Base-by-base conservation (phyloP, 768 basidiomycete genomes). In the Trametes cingulata region DNA sequence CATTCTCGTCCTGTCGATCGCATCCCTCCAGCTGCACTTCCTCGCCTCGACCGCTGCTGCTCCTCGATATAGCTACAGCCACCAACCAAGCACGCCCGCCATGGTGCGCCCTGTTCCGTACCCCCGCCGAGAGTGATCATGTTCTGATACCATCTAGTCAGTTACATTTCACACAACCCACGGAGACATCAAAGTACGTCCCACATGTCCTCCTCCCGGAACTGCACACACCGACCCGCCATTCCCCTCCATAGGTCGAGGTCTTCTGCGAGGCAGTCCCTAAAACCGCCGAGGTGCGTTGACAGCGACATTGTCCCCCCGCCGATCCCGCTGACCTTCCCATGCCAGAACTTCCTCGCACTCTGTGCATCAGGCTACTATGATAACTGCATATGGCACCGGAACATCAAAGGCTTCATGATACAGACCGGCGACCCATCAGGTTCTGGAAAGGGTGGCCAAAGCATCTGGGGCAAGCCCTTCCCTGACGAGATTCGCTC, bases 321-420 rank as follows among this genome's bases (percentile, higher is more conserved):
- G n/a, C 25, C 42, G 14, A 35, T 20, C 46, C 29, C 1, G 29
- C 27, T 58, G 22, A 55, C 7, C 46, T 40, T 22, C 52, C 45
- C 49, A 20, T 36, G 17, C 35, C 67, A 97, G 95, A 99, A 98
- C 74, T 99, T 98, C 70, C 80, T 99, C 14, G 95, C 94, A 0
- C 81, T 98, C 14, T 95, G 93, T 69, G 97, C 94, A 17, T 90
- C 93, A 8, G 88, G 87, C 29, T 88, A 87, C 68, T 98, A 92
- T 73, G 83, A 97, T 72, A 80, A 81, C 54, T 91, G 86, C 68
- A 74, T 95, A 17, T 98, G 95, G 70, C 95, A 98, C 72, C 84
- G 95, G 42, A 98, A 93, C 72, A 98, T 99, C 78, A 93, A 87
- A 66, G 88, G 87, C 20, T 99, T 99, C 77, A 99, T 99, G 90